Evolutionary conservation across 75 land plant genomes (phyloP).

Genomic region (Larix kaempferi): DNA sequence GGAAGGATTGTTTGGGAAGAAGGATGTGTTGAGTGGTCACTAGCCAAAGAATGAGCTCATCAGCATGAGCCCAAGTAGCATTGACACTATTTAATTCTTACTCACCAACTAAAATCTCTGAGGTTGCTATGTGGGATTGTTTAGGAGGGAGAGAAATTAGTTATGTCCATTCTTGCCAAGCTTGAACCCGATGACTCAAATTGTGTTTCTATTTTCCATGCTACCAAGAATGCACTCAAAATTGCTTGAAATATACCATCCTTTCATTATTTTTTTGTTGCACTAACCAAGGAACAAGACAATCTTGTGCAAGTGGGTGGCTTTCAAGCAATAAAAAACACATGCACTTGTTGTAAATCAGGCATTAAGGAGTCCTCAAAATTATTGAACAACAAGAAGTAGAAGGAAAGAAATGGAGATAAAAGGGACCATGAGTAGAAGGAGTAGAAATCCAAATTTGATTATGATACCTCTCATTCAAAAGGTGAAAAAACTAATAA

Average conservation of each 20-base stretch:
- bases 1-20: background rate
- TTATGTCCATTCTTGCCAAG: background rate
- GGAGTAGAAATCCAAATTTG: background rate
- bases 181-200: background rate
- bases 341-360: background rate
- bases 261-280: background rate
- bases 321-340: background rate
- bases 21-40: background rate
- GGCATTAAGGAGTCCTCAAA: background rate
- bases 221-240: background rate
- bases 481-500: background rate
- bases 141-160: background rate
- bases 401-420: background rate
- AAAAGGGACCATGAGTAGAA: background rate
- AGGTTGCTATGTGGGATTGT: background rate
- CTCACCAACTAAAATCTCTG: background rate
- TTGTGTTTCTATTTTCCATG: background rate
- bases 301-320: background rate
- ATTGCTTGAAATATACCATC: background rate
- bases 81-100: background rate
- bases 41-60: background rate
- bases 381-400: background rate
- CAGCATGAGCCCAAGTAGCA: background rate
- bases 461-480: background rate
- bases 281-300: background rate